Conservation (phyloP, 139 green algal species). For the Coccomyxa sp. region DNA sequence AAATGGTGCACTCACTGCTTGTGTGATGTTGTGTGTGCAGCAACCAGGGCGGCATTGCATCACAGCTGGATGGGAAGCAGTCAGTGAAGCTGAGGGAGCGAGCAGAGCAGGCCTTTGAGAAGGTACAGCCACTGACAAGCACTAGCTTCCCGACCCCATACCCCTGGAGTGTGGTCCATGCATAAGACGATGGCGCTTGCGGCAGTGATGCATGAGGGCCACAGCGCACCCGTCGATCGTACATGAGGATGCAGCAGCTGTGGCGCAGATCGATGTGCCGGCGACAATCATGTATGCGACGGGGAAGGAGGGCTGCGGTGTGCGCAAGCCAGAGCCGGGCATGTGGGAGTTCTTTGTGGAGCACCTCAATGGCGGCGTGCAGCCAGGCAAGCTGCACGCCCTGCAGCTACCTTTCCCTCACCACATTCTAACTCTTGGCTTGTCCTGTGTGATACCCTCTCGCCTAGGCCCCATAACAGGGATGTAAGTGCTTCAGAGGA, state of each 20-base stretch:
- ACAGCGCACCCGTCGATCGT: too few relatives aligned
- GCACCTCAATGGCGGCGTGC: constrained; percentile 47
- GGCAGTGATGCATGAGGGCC: too few relatives aligned
- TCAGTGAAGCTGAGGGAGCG: constrained; percentile 47
- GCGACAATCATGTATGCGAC: constrained; percentile 38
- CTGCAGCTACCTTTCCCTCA: not conserved
- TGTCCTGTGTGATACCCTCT: not conserved
- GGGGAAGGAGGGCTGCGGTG: constrained; percentile 33
- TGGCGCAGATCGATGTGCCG: not conserved
- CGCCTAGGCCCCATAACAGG: not conserved
- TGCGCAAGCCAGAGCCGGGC: constrained; percentile 58
- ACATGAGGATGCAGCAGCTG: too few relatives aligned
- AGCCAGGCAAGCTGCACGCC: constrained; percentile 26
- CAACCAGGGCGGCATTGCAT: constrained; percentile 71
- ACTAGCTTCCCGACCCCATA: too few relatives aligned
- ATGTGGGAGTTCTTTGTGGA: constrained; percentile 76
- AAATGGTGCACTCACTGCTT: not conserved
- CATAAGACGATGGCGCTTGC: too few relatives aligned
- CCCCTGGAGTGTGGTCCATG: too few relatives aligned
- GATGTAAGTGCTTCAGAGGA: not conserved
- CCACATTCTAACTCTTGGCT: not conserved
- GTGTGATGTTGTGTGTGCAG: constrained; percentile 31
- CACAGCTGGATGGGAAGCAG: constrained; percentile 43
- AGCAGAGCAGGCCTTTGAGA: constrained; percentile 31
- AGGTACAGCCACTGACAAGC: too few relatives aligned